Evolutionary conservation across 371 early-diverging fungal genomes (phyloP).

Genomic region (Saksenaea vasiformis): DNA sequence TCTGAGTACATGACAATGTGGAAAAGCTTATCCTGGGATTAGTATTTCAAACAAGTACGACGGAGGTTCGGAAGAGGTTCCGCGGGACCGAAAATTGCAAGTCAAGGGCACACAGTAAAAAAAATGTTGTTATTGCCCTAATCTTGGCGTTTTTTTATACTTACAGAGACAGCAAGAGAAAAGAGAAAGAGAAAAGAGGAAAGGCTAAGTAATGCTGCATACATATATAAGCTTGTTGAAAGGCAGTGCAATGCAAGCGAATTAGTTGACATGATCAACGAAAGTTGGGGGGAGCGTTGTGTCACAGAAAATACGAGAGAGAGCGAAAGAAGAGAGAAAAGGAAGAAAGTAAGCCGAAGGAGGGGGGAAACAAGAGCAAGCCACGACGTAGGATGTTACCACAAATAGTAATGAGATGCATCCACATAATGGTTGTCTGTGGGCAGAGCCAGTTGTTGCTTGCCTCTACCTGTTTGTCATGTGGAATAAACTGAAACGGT

Average conservation of each 20-base stretch:
- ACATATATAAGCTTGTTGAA: background rate
- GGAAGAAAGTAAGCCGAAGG: background rate
- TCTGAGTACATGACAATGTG: background rate
- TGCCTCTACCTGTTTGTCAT: conserved; percentile 11
- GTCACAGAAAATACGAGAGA: background rate
- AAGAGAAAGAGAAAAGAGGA: background rate
- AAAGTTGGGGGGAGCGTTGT: background rate
- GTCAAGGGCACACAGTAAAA: conserved; percentile 15
- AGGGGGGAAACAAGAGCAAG: background rate
- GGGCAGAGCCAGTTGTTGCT: conserved; percentile 5
- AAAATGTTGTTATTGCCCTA: background rate
- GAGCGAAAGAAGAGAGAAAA: background rate
- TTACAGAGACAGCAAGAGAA: background rate
- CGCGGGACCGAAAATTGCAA: conserved; percentile 27
- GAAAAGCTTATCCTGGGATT: background rate
- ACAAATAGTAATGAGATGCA: background rate
- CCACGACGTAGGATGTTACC: background rate
- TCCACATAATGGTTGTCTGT: background rate
- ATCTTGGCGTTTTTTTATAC: background rate
- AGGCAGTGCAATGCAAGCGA: conserved; percentile 2
- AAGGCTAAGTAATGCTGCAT: background rate
- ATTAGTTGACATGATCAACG: conserved; percentile 6
- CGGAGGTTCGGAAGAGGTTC: conserved; percentile 15
- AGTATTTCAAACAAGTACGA: conserved; percentile 4
- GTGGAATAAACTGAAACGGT: conserved; percentile 3